Evolutionary conservation across 148 eudicot genomes (phyloP).

Genomic region (Cornus controversa): DNA sequence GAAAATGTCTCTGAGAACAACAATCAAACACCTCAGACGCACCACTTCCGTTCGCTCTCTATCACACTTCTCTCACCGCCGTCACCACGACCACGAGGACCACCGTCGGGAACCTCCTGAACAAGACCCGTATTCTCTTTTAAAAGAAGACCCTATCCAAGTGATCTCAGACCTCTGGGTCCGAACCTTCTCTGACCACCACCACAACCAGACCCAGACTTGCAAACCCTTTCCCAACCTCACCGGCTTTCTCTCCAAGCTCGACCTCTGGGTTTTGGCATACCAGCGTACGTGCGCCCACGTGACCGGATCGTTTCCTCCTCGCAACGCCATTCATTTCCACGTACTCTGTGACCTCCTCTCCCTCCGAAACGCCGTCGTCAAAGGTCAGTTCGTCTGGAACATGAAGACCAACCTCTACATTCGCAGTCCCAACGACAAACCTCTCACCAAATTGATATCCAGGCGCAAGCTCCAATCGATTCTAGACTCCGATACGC

Average conservation of each 20-base stretch:
- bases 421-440: slow-evolving; percentile 50
- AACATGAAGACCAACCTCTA: slow-evolving; percentile 35
- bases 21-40: slow-evolving; percentile 62
- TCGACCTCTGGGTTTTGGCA: slow-evolving; percentile 83
- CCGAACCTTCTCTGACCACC: slow-evolving; percentile 39
- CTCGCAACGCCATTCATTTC: slow-evolving; percentile 47
- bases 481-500: slow-evolving; percentile 25
- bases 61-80: slow-evolving; percentile 24
- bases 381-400: slow-evolving; percentile 55
- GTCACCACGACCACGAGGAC: slow-evolving; percentile 9
- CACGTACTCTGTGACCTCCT: slow-evolving; percentile 45
- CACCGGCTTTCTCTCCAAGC: slow-evolving; percentile 74
- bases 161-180: slow-evolving; percentile 72
- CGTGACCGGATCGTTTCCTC: slow-evolving; percentile 64
- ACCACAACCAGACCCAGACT: slow-evolving; percentile 20
- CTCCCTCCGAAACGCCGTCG: slow-evolving; percentile 67
- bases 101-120: slow-evolving; percentile 11
- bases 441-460: slow-evolving; percentile 28
- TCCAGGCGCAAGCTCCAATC: slow-evolving; percentile 41
- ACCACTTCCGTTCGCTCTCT: slow-evolving; percentile 23
- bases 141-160: slow-evolving; percentile 76
- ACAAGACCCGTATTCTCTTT: slow-evolving; percentile 51
- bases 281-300: slow-evolving; percentile 86
- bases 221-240: slow-evolving; percentile 55
- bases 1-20: slow-evolving; percentile 46